Evolutionary conservation across 2,329 filamentous ascomycete species (phyloP).

Genomic region (Aspergillus texensis): DNA sequence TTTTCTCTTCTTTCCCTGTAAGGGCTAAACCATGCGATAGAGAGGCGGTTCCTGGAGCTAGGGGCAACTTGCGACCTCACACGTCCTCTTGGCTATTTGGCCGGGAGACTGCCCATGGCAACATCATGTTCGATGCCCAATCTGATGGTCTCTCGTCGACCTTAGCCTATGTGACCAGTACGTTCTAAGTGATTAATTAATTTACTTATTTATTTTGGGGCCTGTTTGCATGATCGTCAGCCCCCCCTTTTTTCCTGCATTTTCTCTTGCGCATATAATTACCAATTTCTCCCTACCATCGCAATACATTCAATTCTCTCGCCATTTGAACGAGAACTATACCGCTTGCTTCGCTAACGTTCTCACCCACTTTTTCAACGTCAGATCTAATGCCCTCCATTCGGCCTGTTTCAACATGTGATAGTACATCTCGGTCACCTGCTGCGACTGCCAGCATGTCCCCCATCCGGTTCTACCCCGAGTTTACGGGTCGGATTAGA

Average conservation of each 20-base stretch:
- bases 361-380: constrained; percentile 14
- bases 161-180: constrained; percentile 41
- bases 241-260: constrained; percentile 1
- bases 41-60: constrained; percentile 30
- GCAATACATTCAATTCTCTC: constrained; percentile 6
- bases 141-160: constrained; percentile 37
- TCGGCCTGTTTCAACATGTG: constrained; percentile 37
- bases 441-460: constrained; percentile 27
- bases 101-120: constrained; percentile 38
- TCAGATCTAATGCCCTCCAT: constrained; percentile 27
- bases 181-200: constrained; percentile 20
- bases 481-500: constrained; percentile 27
- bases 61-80: constrained; percentile 42
- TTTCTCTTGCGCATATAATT: constrained; percentile 6
- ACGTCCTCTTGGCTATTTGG: constrained; percentile 35
- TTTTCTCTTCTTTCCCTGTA: constrained; percentile 21
- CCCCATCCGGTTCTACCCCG: constrained; percentile 21
- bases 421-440: constrained; percentile 30
- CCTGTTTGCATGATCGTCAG: constrained; percentile 1
- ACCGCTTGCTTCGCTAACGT: constrained; percentile 10
- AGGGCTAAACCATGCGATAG: constrained; percentile 45
- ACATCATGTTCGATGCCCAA: constrained; percentile 47
- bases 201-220: background rate
- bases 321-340: constrained; percentile 2
- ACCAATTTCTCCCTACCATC: background rate